Percentiles rank a stretch among this genome's conserved stretches.
Evolutionary conservation across 768 basidiomycete species (phyloP).

Genomic region (Tephrocybe sp.): DNA sequence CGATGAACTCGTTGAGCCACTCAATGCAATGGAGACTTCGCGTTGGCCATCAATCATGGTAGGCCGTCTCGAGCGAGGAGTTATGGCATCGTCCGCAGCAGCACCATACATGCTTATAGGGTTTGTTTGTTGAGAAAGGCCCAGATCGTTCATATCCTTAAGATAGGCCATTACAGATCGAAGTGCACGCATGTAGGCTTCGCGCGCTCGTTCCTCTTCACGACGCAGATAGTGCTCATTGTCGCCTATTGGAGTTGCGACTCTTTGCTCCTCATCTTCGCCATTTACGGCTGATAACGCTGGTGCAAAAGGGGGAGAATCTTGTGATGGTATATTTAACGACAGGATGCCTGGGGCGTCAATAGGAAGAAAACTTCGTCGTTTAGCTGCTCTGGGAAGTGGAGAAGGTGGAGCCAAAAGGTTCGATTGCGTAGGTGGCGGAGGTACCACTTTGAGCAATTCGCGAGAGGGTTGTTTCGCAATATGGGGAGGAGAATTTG

Average conservation of each 20-base stretch:
- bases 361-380: conserved; percentile 88
- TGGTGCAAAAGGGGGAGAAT: conserved; percentile 60
- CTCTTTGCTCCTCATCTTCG: conserved; percentile 32
- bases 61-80: conserved; percentile 60
- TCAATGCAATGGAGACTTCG: conserved; percentile 55
- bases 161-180: conserved; percentile 95
- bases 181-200: conserved; percentile 77
- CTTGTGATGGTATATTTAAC: conserved; percentile 62
- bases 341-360: conserved; percentile 57
- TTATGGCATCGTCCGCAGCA: conserved; percentile 41
- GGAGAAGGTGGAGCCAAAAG: conserved; percentile 45
- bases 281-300: conserved; percentile 46
- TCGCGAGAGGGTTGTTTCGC: conserved; percentile 25
- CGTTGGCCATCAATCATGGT: conserved; percentile 62
- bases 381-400: conserved; percentile 58
- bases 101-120: conserved; percentile 60
- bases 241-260: conserved; percentile 43
- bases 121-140: conserved; percentile 62
- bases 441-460: conserved; percentile 24
- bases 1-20: conserved; percentile 42
- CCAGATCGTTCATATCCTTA: conserved; percentile 92
- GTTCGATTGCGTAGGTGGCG: conserved; percentile 22
- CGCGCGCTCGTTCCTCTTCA: conserved; percentile 72
- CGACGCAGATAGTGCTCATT: conserved; percentile 54
- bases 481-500: conserved; percentile 25